Evolutionary conservation across 495 filamentous ascomycete species (phyloP).

Genomic region (Penicillium lividum): DNA sequence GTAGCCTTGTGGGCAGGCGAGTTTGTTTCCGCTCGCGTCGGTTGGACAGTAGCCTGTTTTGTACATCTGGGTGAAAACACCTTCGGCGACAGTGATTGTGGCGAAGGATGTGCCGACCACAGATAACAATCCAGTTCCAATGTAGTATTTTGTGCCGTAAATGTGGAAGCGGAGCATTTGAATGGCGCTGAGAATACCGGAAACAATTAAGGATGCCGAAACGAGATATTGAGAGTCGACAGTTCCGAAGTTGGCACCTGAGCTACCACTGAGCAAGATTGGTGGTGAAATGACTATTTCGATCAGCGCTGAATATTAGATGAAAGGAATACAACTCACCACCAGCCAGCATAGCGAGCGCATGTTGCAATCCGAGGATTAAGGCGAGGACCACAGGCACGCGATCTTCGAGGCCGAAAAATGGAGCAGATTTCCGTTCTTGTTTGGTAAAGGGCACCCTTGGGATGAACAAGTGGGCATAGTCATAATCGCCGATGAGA

Average conservation of each 20-base stretch:
- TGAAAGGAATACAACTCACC: slow-evolving; percentile 27
- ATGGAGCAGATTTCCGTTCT: slow-evolving; percentile 63
- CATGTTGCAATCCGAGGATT: slow-evolving; percentile 71
- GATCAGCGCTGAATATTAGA: neutral
- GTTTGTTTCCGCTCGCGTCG: slow-evolving; percentile 58
- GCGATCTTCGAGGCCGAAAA: slow-evolving; percentile 83
- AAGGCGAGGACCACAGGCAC: slow-evolving; percentile 80
- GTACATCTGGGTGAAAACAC: slow-evolving; percentile 84
- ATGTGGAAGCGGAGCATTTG: slow-evolving; percentile 89
- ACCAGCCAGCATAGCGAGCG: slow-evolving; percentile 67
- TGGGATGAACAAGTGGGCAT: slow-evolving; percentile 74
- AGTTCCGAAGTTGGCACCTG: slow-evolving; percentile 63
- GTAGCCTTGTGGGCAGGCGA: slow-evolving; percentile 84
- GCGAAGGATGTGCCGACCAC: slow-evolving; percentile 82
- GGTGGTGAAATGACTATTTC: slow-evolving; percentile 69
- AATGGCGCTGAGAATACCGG: slow-evolving; percentile 73
- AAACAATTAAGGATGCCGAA: slow-evolving; percentile 85
- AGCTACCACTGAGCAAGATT: slow-evolving; percentile 67
- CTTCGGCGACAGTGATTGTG: slow-evolving; percentile 80
- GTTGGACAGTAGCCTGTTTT: slow-evolving; percentile 72
- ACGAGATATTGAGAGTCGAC: slow-evolving; percentile 77
- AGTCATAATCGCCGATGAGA: slow-evolving; percentile 83
- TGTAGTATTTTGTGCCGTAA: slow-evolving; percentile 74
- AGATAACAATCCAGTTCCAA: slow-evolving; percentile 86
- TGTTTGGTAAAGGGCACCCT: slow-evolving; percentile 82